Percentiles rank a stretch among this genome's conserved stretches.
Conservation (phyloP, 331 rosid genomes). For the Pyracantha coccinea region DNA sequence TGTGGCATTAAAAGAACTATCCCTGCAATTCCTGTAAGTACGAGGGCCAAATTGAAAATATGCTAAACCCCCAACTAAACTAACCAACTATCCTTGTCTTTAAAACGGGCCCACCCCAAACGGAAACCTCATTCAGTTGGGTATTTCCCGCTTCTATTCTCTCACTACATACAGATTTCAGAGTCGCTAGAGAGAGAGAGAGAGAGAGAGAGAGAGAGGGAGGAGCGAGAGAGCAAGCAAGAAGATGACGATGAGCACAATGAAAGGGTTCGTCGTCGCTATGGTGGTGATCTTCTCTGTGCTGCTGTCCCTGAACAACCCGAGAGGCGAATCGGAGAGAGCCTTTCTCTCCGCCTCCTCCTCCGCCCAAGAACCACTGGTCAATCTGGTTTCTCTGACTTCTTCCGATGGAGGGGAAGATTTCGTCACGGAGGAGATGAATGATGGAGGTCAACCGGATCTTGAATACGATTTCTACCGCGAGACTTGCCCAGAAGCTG, state of each 20-base stretch:
- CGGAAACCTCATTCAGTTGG: not conserved
- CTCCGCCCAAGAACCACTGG: constrained; percentile 5
- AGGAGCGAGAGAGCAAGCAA: not conserved
- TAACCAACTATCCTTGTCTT: too few species aligned
- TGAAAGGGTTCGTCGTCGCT: constrained; percentile 10
- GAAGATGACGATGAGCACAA: not conserved
- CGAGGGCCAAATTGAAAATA: not conserved
- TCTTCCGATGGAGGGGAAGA: constrained; percentile 19
- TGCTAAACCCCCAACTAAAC: not conserved
- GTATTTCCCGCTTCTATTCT: not conserved
- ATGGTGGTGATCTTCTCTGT: constrained; percentile 30
- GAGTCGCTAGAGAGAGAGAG: not conserved
- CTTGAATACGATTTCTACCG: constrained; percentile 37
- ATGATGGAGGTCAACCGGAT: not conserved
- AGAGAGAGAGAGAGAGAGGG: too few species aligned
- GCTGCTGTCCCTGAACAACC: constrained; percentile 43
- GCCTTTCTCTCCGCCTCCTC: constrained; percentile 1
- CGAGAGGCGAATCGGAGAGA: constrained; percentile 11
- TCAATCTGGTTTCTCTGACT: not conserved
- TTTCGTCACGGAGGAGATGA: not conserved
- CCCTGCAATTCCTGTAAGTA: not conserved
- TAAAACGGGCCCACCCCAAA: not conserved
- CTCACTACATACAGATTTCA: not conserved
- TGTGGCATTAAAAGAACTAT: not conserved
- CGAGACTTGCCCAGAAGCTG: constrained; percentile 55